Percentiles rank a stretch among this genome's conserved stretches.
Conservation (phyloP, 2,329 filamentous ascomycete genomes). For the Xylariaceae sp. region DNA sequence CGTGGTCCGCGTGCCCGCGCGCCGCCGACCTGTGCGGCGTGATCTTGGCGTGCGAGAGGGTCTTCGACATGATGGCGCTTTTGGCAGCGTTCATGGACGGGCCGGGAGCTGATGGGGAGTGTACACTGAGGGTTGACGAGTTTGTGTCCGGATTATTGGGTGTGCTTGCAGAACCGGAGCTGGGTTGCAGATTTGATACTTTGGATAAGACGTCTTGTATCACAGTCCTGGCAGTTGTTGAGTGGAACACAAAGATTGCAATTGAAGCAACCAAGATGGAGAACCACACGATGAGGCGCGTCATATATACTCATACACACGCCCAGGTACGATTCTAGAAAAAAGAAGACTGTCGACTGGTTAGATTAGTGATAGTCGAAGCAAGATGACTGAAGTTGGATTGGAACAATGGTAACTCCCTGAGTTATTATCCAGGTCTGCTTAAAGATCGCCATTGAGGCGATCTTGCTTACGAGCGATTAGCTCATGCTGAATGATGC, state of each 20-base stretch:
- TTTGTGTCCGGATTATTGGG: slow-evolving; percentile 1
- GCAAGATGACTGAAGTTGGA: too few species aligned
- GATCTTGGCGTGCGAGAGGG: slow-evolving; percentile 62
- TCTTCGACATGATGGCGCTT: slow-evolving; percentile 53
- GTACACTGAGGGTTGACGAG: slow-evolving; percentile 1
- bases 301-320: slow-evolving; percentile 24
- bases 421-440: too few species aligned
- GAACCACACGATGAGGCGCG: slow-evolving; percentile 14
- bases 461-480: slow-evolving; percentile 19
- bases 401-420: too few species aligned
- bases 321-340: slow-evolving; percentile 2
- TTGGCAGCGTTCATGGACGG: slow-evolving; percentile 30
- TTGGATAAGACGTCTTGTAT: slow-evolving; percentile 4
- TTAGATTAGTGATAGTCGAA: too few species aligned
- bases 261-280: slow-evolving; percentile 22
- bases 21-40: slow-evolving; percentile 63
- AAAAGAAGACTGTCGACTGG: too few species aligned
- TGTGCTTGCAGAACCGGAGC: not conserved
- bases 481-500: slow-evolving; percentile 22
- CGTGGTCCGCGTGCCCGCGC: slow-evolving; percentile 72
- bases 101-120: not conserved
- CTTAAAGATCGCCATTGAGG: too few species aligned
- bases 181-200: slow-evolving; percentile 1
- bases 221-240: slow-evolving; percentile 9
- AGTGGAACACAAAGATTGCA: slow-evolving; percentile 23